Evolutionary conservation across 495 filamentous ascomycete genomes (phyloP), one percentile per base, ranked within the genome.

Genomic region (Lichenothelia convexa): DNA sequence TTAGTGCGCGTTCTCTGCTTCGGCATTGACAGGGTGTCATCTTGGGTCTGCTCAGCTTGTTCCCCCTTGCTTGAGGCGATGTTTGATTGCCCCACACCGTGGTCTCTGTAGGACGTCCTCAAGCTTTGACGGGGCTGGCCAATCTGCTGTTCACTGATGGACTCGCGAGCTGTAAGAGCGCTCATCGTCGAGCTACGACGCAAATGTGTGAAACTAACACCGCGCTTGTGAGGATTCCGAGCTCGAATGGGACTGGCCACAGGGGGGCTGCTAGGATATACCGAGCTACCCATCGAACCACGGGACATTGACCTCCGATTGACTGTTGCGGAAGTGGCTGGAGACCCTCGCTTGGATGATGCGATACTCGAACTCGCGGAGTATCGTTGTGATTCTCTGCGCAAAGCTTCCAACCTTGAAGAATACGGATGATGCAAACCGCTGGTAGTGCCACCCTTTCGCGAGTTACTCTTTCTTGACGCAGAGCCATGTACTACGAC

Each of bases 121-220:
- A n/a, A n/a, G n/a, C n/a, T n/a, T n/a, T n/a, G n/a, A n/a, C n/a
- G n/a, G n/a, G n/a, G n/a, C n/a, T n/a, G n/a, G n/a, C n/a, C n/a
- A n/a, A n/a, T n/a, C n/a, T n/a, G n/a, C n/a, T n/a, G n/a, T n/a
- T n/a, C n/a, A n/a, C n/a, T n/a, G n/a, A n/a, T n/a, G n/a, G n/a
- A n/a, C n/a, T n/a, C n/a, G 13, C 29, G 35, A 5, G 30, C 35
- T 6, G 42, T 50, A 13, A 49, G 36, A 18, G 36, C 43, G 22
- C 45, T 54, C 1, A 35, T 41, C 11, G 52, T 51, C 1, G 55
- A 50, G 42, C 38, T 51, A 50, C 50, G 51, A 30, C 55, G 60
- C 4, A 64, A 44, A 43, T 80, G 75, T 2, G 64, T 67, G 47
- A 95, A 95, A 49, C 75, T 78, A n/a, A 93, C 77, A 36, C 72